A percentile compares a stretch with the other conserved stretches of the same genome.
Conservation (phyloP, 2,329 filamentous ascomycete genomes). For the Claviceps quebecensis region DNA sequence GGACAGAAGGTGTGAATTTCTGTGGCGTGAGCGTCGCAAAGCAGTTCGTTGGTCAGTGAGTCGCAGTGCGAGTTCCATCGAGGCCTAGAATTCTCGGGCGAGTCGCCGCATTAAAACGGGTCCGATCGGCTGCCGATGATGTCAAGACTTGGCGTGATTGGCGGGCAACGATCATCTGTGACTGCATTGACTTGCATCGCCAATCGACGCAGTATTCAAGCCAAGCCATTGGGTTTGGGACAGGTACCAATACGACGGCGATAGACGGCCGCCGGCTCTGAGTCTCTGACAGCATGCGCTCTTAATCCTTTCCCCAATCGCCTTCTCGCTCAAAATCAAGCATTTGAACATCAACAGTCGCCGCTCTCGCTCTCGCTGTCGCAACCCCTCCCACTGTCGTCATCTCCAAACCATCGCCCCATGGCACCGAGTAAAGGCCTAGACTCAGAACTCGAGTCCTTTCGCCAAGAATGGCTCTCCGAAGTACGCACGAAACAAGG, state of each 20-base stretch:
- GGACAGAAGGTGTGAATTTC: neutral
- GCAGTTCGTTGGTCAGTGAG: neutral
- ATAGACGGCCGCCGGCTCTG: no score
- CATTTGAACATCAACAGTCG: neutral
- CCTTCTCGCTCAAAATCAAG: no score
- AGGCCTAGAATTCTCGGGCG: constrained; percentile 4
- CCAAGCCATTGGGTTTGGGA: no score
- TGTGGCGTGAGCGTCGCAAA: neutral
- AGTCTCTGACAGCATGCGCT: no score
- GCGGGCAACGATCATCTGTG: neutral
- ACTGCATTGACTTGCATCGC: neutral
- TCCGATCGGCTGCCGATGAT: constrained; percentile 3
- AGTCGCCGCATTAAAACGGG: neutral
- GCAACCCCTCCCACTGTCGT: neutral
- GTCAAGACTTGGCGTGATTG: constrained; percentile 5
- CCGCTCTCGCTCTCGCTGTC: neutral
- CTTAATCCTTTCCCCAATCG: no score
- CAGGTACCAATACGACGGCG: no score
- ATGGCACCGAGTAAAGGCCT: constrained; percentile 13
- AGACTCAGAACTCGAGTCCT: constrained; percentile 66
- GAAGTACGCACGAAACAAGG: constrained; percentile 45
- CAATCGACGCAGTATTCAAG: no score
- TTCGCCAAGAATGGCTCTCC: constrained; percentile 72
- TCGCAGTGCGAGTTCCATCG: neutral
- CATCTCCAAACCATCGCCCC: neutral